phyloP scores from a whole-genome alignment of 371 early-diverging fungal species.

The Vavraia culicis region DNA sequence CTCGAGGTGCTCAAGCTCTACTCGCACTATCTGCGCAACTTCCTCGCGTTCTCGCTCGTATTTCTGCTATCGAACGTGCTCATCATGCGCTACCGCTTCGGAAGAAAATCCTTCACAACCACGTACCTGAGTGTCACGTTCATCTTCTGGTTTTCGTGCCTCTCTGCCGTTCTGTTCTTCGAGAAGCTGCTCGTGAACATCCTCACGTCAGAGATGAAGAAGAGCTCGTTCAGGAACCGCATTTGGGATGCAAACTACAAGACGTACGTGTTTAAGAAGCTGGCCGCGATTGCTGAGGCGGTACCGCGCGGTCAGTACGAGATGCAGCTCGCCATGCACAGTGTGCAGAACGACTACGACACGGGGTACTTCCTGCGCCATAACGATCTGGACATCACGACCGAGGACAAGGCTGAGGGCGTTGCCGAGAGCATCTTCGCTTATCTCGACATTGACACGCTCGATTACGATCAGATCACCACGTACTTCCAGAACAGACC shows the following conservation, averaged over 20 bases:
- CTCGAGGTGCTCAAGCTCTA: slow-evolving; percentile 18
- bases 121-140: slow-evolving; percentile 16
- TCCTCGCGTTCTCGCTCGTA: slow-evolving; percentile 22
- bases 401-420: slow-evolving; percentile 22
- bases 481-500: slow-evolving; percentile 19
- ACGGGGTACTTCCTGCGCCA: slow-evolving; percentile 34
- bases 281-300: slow-evolving; percentile 27
- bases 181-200: slow-evolving; percentile 37
- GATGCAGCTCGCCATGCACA: slow-evolving; percentile 7
- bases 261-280: slow-evolving; percentile 38
- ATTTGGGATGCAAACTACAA: slow-evolving; percentile 42
- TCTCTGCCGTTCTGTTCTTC: slow-evolving; percentile 28
- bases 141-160: slow-evolving; percentile 23
- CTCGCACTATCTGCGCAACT: slow-evolving; percentile 9
- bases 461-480: slow-evolving; percentile 17
- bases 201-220: slow-evolving; percentile 32
- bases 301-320: background rate
- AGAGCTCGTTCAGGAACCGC: slow-evolving; percentile 25
- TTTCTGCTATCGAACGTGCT: slow-evolving; percentile 21
- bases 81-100: slow-evolving; percentile 21
- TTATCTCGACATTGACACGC: slow-evolving; percentile 12
- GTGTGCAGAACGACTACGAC: slow-evolving; percentile 24
- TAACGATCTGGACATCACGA: slow-evolving; percentile 28
- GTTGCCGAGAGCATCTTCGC: slow-evolving; percentile 35
- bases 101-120: background rate